Percentiles rank a stretch among this genome's conserved stretches.
phyloP scores from a whole-genome alignment of 129 eudicot genomes.

The Saposhnikovia divaricata region DNA sequence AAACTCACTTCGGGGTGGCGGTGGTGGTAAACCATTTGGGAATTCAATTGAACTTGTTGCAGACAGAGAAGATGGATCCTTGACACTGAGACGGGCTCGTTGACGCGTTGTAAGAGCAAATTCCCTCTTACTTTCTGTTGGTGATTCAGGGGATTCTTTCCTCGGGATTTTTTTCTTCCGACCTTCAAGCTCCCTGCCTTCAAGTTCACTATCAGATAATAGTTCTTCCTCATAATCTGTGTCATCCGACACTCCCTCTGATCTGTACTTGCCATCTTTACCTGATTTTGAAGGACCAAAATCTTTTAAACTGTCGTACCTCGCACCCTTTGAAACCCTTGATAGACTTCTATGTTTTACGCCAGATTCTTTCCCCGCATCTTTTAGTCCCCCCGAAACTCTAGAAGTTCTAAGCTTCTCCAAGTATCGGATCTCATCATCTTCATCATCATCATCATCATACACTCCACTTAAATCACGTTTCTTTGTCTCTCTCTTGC shows the following conservation, averaged over 20 bases:
- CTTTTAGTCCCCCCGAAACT: conserved; percentile 35
- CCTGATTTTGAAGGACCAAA: conserved; percentile 24
- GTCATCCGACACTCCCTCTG: conserved; percentile 35
- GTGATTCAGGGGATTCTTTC: conserved; percentile 23
- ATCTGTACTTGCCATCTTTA: conserved; percentile 30
- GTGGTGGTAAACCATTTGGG: conserved; percentile 79
- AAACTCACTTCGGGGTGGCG: conserved; percentile 75
- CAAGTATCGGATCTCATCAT: conserved; percentile 78
- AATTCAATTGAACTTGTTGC: conserved; percentile 40
- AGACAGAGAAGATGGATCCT: conserved; percentile 27
- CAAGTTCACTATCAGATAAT: conserved; percentile 30
- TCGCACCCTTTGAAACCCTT: conserved; percentile 43
- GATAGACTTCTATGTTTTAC: conserved; percentile 50
- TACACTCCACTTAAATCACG: conserved; percentile 31
- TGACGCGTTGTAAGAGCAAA: conserved; percentile 63
- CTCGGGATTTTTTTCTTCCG: conserved; percentile 28
- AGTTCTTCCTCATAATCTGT: conserved; percentile 49
- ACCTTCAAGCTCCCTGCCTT: conserved; percentile 28
- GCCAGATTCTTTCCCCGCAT: conserved; percentile 47
- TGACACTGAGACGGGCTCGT: conserved; percentile 50
- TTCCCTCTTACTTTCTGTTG: conserved; percentile 19
- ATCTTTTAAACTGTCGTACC: conserved; percentile 31
- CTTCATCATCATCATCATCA: conserved; percentile 37
- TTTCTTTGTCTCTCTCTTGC: conserved; percentile 43
- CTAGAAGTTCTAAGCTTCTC: conserved; percentile 50